Evolutionary conservation across 73 alveolate genomes (phyloP), one percentile per base, ranked within the genome.

Genomic region (Durusdinium trenchii): DNA sequence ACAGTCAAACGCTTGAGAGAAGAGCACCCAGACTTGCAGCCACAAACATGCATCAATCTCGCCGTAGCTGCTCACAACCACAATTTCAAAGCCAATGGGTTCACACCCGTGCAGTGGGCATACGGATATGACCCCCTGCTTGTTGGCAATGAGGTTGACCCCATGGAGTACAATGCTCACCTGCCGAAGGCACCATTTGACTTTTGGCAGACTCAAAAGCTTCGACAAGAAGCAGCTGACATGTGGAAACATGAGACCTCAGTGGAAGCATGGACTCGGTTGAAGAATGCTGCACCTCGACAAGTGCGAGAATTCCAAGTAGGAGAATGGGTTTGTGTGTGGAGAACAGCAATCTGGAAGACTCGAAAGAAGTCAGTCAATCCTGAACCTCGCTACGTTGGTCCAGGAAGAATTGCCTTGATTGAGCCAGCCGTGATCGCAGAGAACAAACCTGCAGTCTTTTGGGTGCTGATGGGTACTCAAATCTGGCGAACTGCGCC

Each of bases 311-410:
- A 45, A 38, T 89, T n/a, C 52, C 47, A 30, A 6, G 67, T 43
- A 1, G 96, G 96, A 2, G 86, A 89, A 10, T 89, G 96, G 96
- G 96, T 89, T 0, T 89, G 96, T 32, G 96, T 89, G 12, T 89
- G 96, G 96, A 42, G 96, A 26, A 26, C 7, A 0, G 71, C 96
- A 2, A 89, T 69, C 0, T 62, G 50, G 96, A 89, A 64, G 26
- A 35, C 71, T 0, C 6, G 96, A 0, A 45, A 67, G 48, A 35
- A 46, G n/a, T 42, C 35, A 38, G n/a, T 28, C 67, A 61, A 86
- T 28, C 82, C 84, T 3, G 84, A 86, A 38, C 54, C 84, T 6
- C 60, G 95, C 4, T 86, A 40, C 64, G 61, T 86, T 6, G 95
- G 95, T 0, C 95, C 95, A 0, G 95, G 95, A 0, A 26, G 95